Evolutionary conservation across 495 filamentous ascomycete species (phyloP), one percentile per base, ranked within the genome.

Genomic region (Trichocladium uniseriatum): DNA sequence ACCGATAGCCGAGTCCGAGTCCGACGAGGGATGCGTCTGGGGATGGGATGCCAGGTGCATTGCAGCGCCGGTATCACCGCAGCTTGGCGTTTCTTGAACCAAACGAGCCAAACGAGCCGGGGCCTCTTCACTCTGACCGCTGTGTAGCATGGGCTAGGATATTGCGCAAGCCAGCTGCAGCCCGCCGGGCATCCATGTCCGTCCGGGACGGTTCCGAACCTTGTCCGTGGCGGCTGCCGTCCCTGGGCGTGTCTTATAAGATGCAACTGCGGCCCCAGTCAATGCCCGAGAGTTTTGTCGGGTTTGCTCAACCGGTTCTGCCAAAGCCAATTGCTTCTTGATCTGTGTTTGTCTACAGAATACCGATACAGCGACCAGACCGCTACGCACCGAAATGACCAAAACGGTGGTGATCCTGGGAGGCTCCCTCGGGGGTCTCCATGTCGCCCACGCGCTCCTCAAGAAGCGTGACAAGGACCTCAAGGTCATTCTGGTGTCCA

Each of bases 381-480:
- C n/a, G n/a, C n/a, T n/a, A n/a, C n/a, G n/a, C n/a, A n/a, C n/a
- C 48, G 42, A 45, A 27, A 70, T 68, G 67, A 45, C 57, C 28
- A 58, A 68, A 51, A 71, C 70, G 9, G 62, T 82, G 28, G 63
- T 81, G 19, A 66, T 82, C 43, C 61, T 82, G 6, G 79, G 79
- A 10, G 78, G 72, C 54, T 69, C 74, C 51, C 74, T 68, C 50
- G 66, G 68, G 27, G 79, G 75, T 49, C 60, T 81, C 18, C 65
- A 70, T 20, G 51, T 72, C 14, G 69, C 76, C 51, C 79, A 82
- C 57, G 68, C 69, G 18, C 65, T 82, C 20, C 60, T 79, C 51
- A 76, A 78, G 51, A 63, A 69, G 52, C 53, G 62, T 38, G 62
- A 60, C 16, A 61, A 63, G 48, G 62, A 71, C 40, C n/a, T 71